Evolutionary conservation across 2,329 filamentous ascomycete species (phyloP).

Genomic region (Verticillium klebahnii): DNA sequence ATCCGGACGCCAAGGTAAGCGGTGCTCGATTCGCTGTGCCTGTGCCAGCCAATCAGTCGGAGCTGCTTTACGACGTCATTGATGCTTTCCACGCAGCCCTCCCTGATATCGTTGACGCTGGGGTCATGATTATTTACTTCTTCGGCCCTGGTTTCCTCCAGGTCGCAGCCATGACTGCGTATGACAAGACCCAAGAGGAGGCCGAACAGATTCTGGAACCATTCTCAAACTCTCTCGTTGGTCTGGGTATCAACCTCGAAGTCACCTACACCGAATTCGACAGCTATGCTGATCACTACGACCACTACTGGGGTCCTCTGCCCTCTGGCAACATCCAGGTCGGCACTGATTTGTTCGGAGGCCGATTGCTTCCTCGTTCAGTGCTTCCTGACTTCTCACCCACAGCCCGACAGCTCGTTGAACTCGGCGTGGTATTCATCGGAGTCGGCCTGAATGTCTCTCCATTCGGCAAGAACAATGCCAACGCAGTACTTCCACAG

Average conservation of each 20-base stretch:
- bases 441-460: slow-evolving; percentile 8
- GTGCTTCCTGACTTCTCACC: slow-evolving; percentile 2
- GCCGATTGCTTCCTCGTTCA: slow-evolving; percentile 25
- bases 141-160: slow-evolving; percentile 35
- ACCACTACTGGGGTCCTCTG: slow-evolving; percentile 12
- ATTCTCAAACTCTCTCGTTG: slow-evolving; percentile 24
- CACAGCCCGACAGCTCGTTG: neutral
- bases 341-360: slow-evolving; percentile 23
- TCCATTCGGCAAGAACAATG: slow-evolving; percentile 23
- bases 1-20: slow-evolving; percentile 35
- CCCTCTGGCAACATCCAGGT: slow-evolving; percentile 23
- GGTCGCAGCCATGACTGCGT: slow-evolving; percentile 39
- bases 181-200: slow-evolving; percentile 34
- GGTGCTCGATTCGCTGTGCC: slow-evolving; percentile 23
- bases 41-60: neutral
- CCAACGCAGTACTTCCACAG: slow-evolving; percentile 30
- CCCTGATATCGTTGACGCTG: slow-evolving; percentile 38
- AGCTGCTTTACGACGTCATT: slow-evolving; percentile 10
- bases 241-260: slow-evolving; percentile 17
- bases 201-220: slow-evolving; percentile 34
- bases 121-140: slow-evolving; percentile 40
- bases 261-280: slow-evolving; percentile 25
- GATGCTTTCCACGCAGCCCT: slow-evolving; percentile 19
- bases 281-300: slow-evolving; percentile 15
- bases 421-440: slow-evolving; percentile 8